Evolutionary conservation across 2,329 filamentous ascomycete genomes (phyloP), one percentile per base, ranked within the genome.

Genomic region (Penicillium olsonii): DNA sequence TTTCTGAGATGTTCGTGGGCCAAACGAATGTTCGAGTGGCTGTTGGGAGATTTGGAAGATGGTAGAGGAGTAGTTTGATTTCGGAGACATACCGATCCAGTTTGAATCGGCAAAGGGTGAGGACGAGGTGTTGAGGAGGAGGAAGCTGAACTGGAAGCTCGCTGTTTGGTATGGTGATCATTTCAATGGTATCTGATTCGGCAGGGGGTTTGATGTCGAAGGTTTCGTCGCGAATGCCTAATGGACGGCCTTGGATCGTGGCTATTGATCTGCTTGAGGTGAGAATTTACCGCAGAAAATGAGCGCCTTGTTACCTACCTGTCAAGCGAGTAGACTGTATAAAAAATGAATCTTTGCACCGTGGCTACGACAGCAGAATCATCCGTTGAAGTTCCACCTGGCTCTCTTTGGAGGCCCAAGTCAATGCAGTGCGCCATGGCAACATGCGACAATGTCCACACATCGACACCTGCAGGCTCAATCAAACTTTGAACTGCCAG

Each of bases 371-470:
- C 29, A 3, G n/a, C 20, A 20, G 57, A 54, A 24, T 47, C 53
- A n/a, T 15, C 42, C 2, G 12, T 5, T 6, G 8, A 22, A 37
- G 29, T 2, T 18, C 38, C 41, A 15, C 45, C 17, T n/a, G 63
- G 59, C 45, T 71, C 68, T 27, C 68, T 60, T 42, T 74, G 70
- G 4, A 74, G 55, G 5, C 71, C 70, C 6, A 73, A 45, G 33
- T 74, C 71, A 7, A 74, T 61, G 19, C 66, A 69, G 47, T 73
- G 64, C 1, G 70, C 69, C 52, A 71, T 65, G 5, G 66, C 70
- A 38, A 72, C 53, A 42, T 73, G 67, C 0, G 58, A 55, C 4
- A 72, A 48, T 0, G 70, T 72, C 68, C 70, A 73, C 1, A 72
- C 59, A 38, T 72, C 68, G 6, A 68, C 49, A 24, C 66, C 67